Evolutionary conservation across 768 basidiomycete species (phyloP).

Genomic region (Tricholoma sp.): DNA sequence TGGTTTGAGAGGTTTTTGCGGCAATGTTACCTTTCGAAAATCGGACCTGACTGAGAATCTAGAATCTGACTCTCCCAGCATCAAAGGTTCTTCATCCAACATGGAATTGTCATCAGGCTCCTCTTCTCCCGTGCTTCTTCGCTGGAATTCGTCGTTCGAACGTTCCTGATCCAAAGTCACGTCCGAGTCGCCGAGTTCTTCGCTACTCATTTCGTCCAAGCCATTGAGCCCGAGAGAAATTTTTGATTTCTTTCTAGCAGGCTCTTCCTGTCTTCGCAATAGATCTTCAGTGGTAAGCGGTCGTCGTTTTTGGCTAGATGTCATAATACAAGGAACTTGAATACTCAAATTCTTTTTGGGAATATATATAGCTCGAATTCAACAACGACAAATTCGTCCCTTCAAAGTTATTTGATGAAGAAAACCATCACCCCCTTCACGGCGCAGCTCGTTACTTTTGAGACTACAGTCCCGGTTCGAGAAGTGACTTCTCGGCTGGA

Average conservation of each 20-base stretch:
- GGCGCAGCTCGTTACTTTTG: constrained; percentile 37
- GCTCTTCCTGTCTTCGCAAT: constrained; percentile 40
- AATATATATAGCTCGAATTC: neutral
- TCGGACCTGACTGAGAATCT: neutral
- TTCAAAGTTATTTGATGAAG: constrained; percentile 10
- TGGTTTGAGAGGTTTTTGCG: neutral
- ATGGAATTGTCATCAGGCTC: neutral
- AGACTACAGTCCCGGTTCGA: constrained; percentile 32
- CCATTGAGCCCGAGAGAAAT: constrained; percentile 10
- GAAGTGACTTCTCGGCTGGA: constrained; percentile 44
- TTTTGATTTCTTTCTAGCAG: constrained; percentile 32
- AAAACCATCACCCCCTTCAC: constrained; percentile 30
- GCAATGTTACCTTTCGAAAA: too few relatives aligned
- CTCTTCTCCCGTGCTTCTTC: neutral
- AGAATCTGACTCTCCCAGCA: neutral
- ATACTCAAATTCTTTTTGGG: too few relatives aligned
- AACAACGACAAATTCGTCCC: neutral
- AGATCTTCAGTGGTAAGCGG: constrained; percentile 39
- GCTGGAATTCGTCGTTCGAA: neutral
- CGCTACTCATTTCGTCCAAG: neutral
- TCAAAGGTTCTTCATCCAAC: neutral
- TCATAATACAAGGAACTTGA: neutral
- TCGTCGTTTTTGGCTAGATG: neutral
- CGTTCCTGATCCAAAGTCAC: neutral
- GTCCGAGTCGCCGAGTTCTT: neutral